Conservation (phyloP, 148 eudicot species). For the Chenopodium formosanum region DNA sequence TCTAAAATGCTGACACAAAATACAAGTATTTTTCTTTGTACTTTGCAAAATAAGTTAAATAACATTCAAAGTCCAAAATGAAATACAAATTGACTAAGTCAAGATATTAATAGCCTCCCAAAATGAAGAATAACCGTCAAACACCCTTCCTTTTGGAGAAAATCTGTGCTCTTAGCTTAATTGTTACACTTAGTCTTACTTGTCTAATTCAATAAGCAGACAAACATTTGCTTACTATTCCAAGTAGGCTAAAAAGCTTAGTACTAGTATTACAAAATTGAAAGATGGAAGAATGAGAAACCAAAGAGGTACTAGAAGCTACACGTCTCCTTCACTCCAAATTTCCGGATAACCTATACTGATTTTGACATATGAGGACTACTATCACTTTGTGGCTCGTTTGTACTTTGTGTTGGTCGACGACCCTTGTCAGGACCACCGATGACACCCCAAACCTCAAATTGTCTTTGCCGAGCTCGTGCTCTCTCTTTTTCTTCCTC, state of each 20-base stretch:
- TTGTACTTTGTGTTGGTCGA: constrained; percentile 35
- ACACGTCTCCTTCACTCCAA: neutral
- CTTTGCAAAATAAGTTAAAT: neutral
- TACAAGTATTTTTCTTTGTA: neutral
- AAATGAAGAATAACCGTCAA: constrained; percentile 2
- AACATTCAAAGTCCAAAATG: neutral
- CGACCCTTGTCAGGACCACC: constrained; percentile 98
- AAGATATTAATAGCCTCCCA: neutral
- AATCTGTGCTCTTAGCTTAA: neutral
- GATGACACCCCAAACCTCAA: constrained; percentile 79
- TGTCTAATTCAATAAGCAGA: neutral
- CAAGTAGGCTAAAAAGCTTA: neutral
- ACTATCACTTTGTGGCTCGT: constrained; percentile 10
- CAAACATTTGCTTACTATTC: neutral
- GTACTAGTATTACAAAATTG: neutral
- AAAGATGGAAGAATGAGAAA: neutral
- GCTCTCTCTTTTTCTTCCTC: constrained; percentile 96
- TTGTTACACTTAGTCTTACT: constrained; percentile 5
- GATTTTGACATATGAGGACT: constrained; percentile 40
- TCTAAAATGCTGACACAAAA: constrained; percentile 8
- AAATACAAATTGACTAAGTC: constrained; percentile 5
- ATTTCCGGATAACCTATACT: constrained; percentile 22
- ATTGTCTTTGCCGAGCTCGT: constrained; percentile 92
- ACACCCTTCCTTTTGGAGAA: constrained; percentile 7
- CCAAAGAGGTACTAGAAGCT: neutral